These are phyloP conservation scores for Geum urbanum DNA, from an alignment of 306 rosid species.

Conservation along the genomic window DNA sequence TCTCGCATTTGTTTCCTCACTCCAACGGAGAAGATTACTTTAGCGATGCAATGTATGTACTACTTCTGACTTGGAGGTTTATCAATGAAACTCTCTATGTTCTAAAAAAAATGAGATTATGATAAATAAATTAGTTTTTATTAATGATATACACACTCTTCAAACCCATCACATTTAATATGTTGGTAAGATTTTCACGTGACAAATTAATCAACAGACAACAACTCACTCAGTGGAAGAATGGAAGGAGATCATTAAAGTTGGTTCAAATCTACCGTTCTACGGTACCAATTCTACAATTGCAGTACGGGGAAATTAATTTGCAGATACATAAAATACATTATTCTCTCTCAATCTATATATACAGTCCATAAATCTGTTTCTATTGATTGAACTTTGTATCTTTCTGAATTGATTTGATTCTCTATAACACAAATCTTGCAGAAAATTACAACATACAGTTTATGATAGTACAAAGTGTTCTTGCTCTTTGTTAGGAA, in stretches of 20 bases:
- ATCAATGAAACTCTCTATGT: too few species aligned
- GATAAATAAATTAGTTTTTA: too few species aligned
- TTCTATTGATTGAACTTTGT: conserved; percentile 4
- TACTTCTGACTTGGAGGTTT: too few species aligned
- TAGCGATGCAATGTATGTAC: too few species aligned
- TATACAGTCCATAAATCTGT: background rate
- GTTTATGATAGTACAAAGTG: background rate
- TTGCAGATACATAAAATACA: background rate
- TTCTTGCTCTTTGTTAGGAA: conserved; percentile 12
- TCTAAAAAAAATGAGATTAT: too few species aligned
- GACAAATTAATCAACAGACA: too few species aligned
- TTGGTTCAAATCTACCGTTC: background rate
- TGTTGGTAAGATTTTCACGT: too few species aligned
- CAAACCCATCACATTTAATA: too few species aligned
- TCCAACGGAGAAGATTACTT: too few species aligned
- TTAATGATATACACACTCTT: too few species aligned
- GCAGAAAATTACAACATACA: conserved; percentile 1
- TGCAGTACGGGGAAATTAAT: background rate
- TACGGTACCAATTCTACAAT: background rate
- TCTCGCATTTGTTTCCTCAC: too few species aligned
- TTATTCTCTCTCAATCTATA: background rate
- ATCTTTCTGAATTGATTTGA: background rate
- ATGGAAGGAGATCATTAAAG: background rate
- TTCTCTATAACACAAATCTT: conserved; percentile 14
- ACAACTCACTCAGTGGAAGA: too few species aligned